A percentile compares a stretch with the other conserved stretches of the same genome.
Evolutionary conservation across 2,329 filamentous ascomycete species (phyloP).

Genomic region (Exophiala calicioides): DNA sequence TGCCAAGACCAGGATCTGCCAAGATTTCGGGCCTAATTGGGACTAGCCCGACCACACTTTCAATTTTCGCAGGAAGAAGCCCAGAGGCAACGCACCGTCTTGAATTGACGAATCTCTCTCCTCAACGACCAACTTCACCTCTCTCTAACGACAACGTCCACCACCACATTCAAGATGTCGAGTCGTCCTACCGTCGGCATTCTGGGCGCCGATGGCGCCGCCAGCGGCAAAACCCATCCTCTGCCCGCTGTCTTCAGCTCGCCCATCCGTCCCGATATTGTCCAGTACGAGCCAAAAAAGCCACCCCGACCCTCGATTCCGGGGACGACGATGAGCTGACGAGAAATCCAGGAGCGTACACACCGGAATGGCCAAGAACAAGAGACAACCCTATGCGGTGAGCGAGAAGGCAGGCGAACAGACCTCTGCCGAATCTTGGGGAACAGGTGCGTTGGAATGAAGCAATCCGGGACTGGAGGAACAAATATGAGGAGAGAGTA

Average conservation of each 20-base stretch:
- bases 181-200: conserved; percentile 97
- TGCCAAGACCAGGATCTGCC: conserved; percentile 11
- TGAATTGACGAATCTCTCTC: conserved; percentile 6
- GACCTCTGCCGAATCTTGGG: conserved; percentile 99
- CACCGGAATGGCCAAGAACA: conserved; percentile 99
- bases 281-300: conserved; percentile 81
- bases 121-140: conserved; percentile 13
- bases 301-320: background rate
- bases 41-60: conserved; percentile 11
- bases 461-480: conserved; percentile 17
- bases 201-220: conserved; percentile 91
- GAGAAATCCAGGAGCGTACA: conserved; percentile 66
- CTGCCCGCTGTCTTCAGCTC: conserved; percentile 96
- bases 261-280: conserved; percentile 98
- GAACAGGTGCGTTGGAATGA: conserved; percentile 77
- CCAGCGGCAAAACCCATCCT: conserved; percentile 84
- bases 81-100: conserved; percentile 1
- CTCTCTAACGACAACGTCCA: conserved; percentile 3
- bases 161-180: conserved; percentile 62
- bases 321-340: conserved; percentile 36
- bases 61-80: conserved; percentile 14
- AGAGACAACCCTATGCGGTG: conserved; percentile 98
- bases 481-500: conserved; percentile 20
- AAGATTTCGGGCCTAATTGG: conserved; percentile 11
- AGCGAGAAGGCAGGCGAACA: conserved; percentile 99